Evolutionary conservation across 176 grass and related monocot genomes (phyloP), one percentile per base, ranked within the genome.

Genomic region (Coix lacrymajobi): DNA sequence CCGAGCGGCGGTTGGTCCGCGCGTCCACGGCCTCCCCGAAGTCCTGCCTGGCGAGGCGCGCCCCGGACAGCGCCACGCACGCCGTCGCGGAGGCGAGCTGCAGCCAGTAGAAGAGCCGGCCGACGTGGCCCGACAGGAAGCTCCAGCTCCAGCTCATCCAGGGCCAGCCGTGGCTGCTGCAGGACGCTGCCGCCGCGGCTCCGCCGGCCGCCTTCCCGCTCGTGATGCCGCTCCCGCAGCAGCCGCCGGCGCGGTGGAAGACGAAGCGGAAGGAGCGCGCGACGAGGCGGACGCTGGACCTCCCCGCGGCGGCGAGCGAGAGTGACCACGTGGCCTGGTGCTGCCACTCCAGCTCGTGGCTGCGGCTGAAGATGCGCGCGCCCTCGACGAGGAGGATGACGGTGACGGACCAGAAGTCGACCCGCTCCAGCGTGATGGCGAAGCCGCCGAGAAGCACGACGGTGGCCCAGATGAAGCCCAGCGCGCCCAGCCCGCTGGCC

Each of bases 271-370:
- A 60, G 32, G 90, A 92, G 1, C 77, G 86, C 2, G 91, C 39
- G 39, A 97, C 72, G 61, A 90, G 73, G 20, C 81, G 81, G 84
- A 81, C 87, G 86, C 92, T 91, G 28, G 88, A 83, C 3, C 79
- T 73, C 19, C 88, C 77, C 8, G 88, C 88, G 64, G 81, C 79
- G n/a, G 83, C 11, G 82, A 94, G 78, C 7, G 89, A 91, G 83
- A 94, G 75, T 2, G 90, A 92, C 92, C 85, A 97, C 0, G 95
- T 94, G 54, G 92, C 83, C 75, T 93, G 95, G 85, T 94, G 95
- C 86, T 94, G 92, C 95, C 92, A 98, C 85, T 98, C 92, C 4
- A 98, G 90, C 84, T 98, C 95, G 15, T 98, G 95, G 90, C 92
- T 98, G 46, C 95, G 90, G 86, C 92, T 95, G 57, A 98, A 95